Evolutionary conservation across 2,329 filamentous ascomycete species (phyloP).

Genomic region (Calonectria leucothoes): DNA sequence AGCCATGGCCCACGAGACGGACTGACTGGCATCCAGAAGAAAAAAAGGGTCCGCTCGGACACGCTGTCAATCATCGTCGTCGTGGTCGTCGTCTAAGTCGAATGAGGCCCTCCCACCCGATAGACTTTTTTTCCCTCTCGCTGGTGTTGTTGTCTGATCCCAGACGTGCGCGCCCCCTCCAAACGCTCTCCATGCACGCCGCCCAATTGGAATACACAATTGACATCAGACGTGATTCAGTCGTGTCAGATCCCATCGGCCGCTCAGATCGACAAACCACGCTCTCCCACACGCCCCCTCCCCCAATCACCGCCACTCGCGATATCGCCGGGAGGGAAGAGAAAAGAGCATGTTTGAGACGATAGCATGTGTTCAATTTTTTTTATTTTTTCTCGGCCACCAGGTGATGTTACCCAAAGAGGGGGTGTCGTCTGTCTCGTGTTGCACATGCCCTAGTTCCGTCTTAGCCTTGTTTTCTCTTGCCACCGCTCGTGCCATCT

Average conservation of each 20-base stretch:
- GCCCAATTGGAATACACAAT: neutral
- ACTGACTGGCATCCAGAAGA: neutral
- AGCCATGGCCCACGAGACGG: neutral
- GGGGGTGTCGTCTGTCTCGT: slow-evolving; percentile 4
- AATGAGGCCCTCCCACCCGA: neutral
- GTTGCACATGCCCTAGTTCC: slow-evolving; percentile 5
- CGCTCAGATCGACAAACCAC: neutral
- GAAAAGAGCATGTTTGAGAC: neutral
- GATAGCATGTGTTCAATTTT: neutral
- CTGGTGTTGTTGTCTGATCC: no score
- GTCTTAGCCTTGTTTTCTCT: neutral
- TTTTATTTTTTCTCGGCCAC: neutral
- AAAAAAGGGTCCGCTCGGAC: neutral
- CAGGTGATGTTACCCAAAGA: neutral
- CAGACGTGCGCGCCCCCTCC: neutral
- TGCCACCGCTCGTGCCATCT: neutral
- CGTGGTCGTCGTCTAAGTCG: neutral
- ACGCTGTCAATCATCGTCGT: neutral
- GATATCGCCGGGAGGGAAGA: neutral
- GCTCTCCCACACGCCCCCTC: no score
- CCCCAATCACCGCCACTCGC: neutral
- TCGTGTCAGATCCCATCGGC: neutral
- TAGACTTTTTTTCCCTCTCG: no score
- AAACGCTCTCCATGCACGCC: neutral
- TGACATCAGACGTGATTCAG: neutral